Percentiles rank a stretch among this genome's conserved stretches.
Evolutionary conservation across 805 yeast species (phyloP).

Genomic region (Pichia nakasei): DNA sequence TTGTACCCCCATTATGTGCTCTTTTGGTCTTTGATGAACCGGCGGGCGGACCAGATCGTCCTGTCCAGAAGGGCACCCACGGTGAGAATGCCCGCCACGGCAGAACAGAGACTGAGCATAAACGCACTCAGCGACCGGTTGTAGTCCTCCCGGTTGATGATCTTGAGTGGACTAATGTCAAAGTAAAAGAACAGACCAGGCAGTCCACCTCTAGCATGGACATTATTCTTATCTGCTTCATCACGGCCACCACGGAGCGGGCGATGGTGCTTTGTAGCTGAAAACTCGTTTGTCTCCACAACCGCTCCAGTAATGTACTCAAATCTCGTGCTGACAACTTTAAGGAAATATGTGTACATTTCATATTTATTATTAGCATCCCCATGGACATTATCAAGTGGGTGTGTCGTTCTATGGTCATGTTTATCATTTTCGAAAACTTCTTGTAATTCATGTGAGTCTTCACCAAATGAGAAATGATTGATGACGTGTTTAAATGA

Average conservation of each 20-base stretch:
- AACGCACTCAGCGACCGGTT: constrained; percentile 78
- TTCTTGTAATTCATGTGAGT: constrained; percentile 22
- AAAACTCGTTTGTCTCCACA: constrained; percentile 81
- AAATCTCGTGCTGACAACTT: constrained; percentile 84
- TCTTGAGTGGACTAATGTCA: constrained; percentile 89
- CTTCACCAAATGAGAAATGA: constrained; percentile 78
- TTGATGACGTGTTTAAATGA: constrained; percentile 71
- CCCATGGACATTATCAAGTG: constrained; percentile 50
- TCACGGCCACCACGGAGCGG: constrained; percentile 83
- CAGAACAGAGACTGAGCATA: constrained; percentile 72
- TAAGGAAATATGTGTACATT: constrained; percentile 68
- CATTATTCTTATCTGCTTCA: constrained; percentile 80
- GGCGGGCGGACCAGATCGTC: constrained; percentile 83
- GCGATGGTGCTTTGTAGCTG: constrained; percentile 81
- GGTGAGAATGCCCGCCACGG: constrained; percentile 88
- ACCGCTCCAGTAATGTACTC: constrained; percentile 49
- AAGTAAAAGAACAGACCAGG: constrained; percentile 86
- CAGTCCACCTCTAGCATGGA: constrained; percentile 75
- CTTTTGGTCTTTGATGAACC: constrained; percentile 62
- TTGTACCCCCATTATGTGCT: constrained; percentile 23
- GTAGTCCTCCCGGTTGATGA: constrained; percentile 71
- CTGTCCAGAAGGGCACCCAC: constrained; percentile 86
- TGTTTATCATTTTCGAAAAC: constrained; percentile 12
- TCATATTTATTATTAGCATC: constrained; percentile 43
- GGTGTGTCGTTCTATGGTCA: constrained; percentile 44